Conservation (phyloP, 2,329 filamentous ascomycete species). For the Penicillium sp. region DNA sequence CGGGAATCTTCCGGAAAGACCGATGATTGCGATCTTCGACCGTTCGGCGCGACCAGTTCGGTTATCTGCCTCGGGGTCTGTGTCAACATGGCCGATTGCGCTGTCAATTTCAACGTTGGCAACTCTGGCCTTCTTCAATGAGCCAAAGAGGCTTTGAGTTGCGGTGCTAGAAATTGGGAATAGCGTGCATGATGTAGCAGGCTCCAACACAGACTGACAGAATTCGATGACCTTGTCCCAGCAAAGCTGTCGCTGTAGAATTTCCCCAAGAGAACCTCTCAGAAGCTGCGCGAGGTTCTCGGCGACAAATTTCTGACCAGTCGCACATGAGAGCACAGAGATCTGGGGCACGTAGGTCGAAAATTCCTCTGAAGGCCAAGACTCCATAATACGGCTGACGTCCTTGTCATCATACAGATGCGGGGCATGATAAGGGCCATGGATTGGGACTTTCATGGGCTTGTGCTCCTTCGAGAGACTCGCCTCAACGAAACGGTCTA, state of each 20-base stretch:
- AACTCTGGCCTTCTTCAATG: conserved; percentile 31
- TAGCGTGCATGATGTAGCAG: conserved; percentile 22
- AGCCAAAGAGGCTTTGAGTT: conserved; percentile 32
- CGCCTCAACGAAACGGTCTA: conserved; percentile 51
- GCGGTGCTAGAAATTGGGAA: conserved; percentile 34
- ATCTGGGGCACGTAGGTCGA: conserved; percentile 30
- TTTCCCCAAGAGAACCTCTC: conserved; percentile 35
- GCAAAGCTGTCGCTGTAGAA: conserved; percentile 38
- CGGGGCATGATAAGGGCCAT: conserved; percentile 57
- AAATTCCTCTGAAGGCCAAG: conserved; percentile 32
- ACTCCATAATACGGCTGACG: conserved; percentile 49
- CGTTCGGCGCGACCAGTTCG: conserved; percentile 32
- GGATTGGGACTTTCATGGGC: conserved; percentile 53
- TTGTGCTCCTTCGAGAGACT: conserved; percentile 50
- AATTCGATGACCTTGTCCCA: conserved; percentile 42
- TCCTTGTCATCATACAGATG: conserved; percentile 53
- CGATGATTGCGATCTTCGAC: conserved; percentile 78
- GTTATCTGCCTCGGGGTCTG: conserved; percentile 22
- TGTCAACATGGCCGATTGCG: conserved; percentile 26
- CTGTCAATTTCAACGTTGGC: conserved; percentile 27
- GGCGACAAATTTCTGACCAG: conserved; percentile 31
- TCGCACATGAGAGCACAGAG: conserved; percentile 39
- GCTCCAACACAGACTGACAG: conserved; percentile 26
- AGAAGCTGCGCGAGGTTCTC: conserved; percentile 34
- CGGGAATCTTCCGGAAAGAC: conserved; percentile 74